Conservation (phyloP, 2,329 filamentous ascomycete genomes). For the Ophiobolus disseminans region DNA sequence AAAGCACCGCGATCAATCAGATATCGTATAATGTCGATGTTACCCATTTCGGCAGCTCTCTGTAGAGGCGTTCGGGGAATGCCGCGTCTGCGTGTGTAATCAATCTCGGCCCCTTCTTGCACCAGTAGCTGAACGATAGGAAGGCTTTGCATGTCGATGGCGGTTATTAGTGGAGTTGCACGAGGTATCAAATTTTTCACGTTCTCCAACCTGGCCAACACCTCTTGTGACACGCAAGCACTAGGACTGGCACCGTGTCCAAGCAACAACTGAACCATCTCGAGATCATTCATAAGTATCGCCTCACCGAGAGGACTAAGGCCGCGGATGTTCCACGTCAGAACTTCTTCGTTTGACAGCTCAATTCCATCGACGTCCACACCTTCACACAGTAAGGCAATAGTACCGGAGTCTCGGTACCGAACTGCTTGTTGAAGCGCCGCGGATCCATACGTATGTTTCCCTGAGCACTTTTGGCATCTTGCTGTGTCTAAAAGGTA, state of each 20-base stretch:
- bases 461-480: neutral
- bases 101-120: slow-evolving; percentile 1
- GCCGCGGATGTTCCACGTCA: neutral
- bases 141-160: slow-evolving; percentile 5
- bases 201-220: no score
- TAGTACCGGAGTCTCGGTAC: neutral
- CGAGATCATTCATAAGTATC: neutral
- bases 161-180: slow-evolving; percentile 5
- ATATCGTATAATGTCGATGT: slow-evolving; percentile 12
- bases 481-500: neutral
- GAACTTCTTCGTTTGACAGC: neutral
- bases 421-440: slow-evolving; percentile 1
- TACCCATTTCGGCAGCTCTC: slow-evolving; percentile 15
- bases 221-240: neutral
- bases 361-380: neutral
- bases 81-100: neutral
- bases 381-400: neutral
- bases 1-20: slow-evolving; percentile 4
- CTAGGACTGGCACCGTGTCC: neutral
- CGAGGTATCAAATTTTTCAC: neutral
- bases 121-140: slow-evolving; percentile 5
- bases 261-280: neutral
- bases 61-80: slow-evolving; percentile 13
- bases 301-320: neutral
- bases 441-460: neutral